phyloP scores from a whole-genome alignment of 352 stramenopile genomes.

The Pythium rhizo-oryzae region DNA sequence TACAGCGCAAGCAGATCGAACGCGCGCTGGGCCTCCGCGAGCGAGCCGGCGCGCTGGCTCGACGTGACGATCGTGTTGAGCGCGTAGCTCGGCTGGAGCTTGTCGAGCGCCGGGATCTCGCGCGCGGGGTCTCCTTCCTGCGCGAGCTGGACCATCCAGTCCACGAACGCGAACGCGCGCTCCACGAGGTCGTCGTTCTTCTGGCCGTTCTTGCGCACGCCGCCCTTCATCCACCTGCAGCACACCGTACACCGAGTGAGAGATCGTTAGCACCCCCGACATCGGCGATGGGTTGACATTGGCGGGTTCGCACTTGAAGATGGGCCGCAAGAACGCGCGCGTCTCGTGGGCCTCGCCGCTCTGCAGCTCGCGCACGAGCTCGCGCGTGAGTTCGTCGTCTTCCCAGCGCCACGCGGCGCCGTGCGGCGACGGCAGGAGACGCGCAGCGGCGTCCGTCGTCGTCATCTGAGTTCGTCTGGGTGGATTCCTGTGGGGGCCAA shows the following conservation, averaged over 20 bases:
- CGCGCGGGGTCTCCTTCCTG: constrained; percentile 48
- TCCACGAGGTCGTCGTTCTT: constrained; percentile 55
- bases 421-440: constrained; percentile 1
- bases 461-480: neutral
- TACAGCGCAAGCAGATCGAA: constrained; percentile 53
- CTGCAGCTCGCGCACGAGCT: constrained; percentile 41
- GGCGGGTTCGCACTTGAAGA: constrained; percentile 45
- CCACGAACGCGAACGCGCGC: constrained; percentile 67
- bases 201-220: constrained; percentile 63
- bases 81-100: constrained; percentile 68
- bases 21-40: constrained; percentile 56
- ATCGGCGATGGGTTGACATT: neutral
- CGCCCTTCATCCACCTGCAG: constrained; percentile 62
- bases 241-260: neutral
- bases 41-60: constrained; percentile 66
- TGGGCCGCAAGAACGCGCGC: constrained; percentile 61
- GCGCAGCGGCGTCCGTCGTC: neutral
- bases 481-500: neutral
- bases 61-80: constrained; percentile 81
- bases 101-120: constrained; percentile 38
- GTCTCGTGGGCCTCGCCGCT: constrained; percentile 46
- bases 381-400: constrained; percentile 40
- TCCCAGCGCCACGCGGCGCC: constrained; percentile 37
- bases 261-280: neutral
- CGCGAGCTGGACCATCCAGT: constrained; percentile 66